Base-by-base conservation (phyloP, 306 rosid species). In the Geum urbanum region DNA sequence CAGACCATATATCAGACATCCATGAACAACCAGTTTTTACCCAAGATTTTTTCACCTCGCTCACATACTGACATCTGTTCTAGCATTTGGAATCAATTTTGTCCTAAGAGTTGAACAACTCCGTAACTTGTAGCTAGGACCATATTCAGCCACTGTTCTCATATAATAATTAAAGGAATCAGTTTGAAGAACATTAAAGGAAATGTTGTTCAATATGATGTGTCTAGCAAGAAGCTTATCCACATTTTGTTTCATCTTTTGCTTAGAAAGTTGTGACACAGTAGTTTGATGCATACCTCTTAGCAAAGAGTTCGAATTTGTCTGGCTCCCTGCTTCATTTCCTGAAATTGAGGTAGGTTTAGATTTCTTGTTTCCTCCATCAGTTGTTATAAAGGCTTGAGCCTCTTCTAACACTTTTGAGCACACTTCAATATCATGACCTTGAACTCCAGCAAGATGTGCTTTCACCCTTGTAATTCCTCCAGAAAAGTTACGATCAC, bases 361-460 rank as follows among this genome's bases (percentile, higher is more conserved):
- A 3, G 24, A 22, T 61, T 39, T 61, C 61, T 32, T 61, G 52
- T 2, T 12, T 6, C 10, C 27, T 32, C 22, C 1, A 43, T 1
- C 22, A 7, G 49, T 19, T 39, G 9, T 39, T 48, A 35, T 3
- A 47, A 3, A 8, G 15, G 20, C 44, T 4, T 2, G 50, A 6
- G 49, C 46, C 0, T 49, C 3, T 48, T 0, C 41, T 8, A 14
- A 46, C 0, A 72, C 76, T 50, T 49, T 9, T 0, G 15, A 1
- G 52, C 76, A 61, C 4, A 20, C 39, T 15, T 72, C 13, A 48
- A 72, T 51, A 41, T 53, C 71, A 8, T 8, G 64, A 14, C 62
- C 43, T 9, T 5, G 7, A 2, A 27, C 32, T 1, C 32, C 32
- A 27, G 61, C 10, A 6, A 72, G 20, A 50, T 72, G 62, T 0